These are phyloP conservation scores for Jaapia argillacea DNA, from an alignment of 768 basidiomycete genomes.

Conservation along the genomic window DNA sequence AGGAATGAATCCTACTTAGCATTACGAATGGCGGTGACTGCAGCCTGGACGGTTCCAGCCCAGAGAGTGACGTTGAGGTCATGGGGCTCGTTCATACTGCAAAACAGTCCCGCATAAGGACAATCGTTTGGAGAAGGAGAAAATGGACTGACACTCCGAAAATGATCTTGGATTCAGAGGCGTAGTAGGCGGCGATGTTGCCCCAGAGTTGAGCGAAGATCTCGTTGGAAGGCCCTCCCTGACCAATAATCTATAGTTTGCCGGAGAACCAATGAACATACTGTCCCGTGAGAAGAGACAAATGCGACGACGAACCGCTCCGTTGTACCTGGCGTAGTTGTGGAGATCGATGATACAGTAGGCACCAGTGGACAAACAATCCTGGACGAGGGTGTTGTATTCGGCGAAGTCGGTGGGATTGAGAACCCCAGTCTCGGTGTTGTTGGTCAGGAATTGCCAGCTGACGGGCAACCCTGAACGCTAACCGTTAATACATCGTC, in stretches of 20 bases:
- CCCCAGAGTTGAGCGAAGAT: constrained; percentile 32
- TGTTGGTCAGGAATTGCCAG: constrained; percentile 18
- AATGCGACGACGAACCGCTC: no score
- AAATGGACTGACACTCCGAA: constrained; percentile 9
- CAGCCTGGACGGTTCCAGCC: constrained; percentile 22
- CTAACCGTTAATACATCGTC: no score
- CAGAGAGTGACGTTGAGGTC: constrained; percentile 27
- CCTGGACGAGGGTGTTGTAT: constrained; percentile 40
- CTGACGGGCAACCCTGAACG: constrained; percentile 8
- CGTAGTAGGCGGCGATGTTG: constrained; percentile 26
- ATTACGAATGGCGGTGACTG: constrained; percentile 25
- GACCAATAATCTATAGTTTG: constrained; percentile 25
- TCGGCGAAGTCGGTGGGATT: constrained; percentile 30
- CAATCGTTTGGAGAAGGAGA: constrained; percentile 19
- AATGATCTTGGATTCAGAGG: constrained; percentile 25
- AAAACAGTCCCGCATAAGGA: constrained; percentile 7
- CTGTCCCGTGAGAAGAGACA: no score
- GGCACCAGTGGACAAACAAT: constrained; percentile 29
- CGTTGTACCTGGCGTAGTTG: constrained; percentile 54
- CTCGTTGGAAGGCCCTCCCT: constrained; percentile 32
- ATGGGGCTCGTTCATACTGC: constrained; percentile 40
- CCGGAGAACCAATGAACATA: no score
- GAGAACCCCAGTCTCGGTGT: constrained; percentile 36
- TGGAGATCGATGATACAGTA: constrained; percentile 46
- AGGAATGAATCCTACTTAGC: constrained; percentile 13